Evolutionary conservation across 179 eudicot species (phyloP).

Genomic region (Drosera spatulata): DNA sequence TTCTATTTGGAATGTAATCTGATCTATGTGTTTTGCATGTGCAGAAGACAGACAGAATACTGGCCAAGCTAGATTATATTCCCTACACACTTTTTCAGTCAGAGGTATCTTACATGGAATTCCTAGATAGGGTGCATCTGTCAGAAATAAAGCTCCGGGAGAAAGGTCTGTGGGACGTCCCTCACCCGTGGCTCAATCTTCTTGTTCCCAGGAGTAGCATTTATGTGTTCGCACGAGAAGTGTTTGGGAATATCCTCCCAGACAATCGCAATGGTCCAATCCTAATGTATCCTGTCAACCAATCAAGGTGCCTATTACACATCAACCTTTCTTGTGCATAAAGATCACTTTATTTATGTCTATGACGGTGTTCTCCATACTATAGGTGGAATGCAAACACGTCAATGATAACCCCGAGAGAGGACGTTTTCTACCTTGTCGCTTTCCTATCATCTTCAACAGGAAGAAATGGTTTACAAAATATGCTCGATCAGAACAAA

Average conservation of each 20-base stretch:
- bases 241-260: constrained; percentile 59
- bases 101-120: constrained; percentile 58
- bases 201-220: constrained; percentile 67
- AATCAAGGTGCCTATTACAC: constrained; percentile 43
- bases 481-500: constrained; percentile 41
- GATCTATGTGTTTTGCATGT: not conserved
- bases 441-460: constrained; percentile 57
- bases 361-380: not conserved
- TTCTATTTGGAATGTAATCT: not conserved
- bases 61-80: constrained; percentile 59
- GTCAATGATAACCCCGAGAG: constrained; percentile 64
- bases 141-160: constrained; percentile 61
- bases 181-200: constrained; percentile 97
- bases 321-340: not conserved
- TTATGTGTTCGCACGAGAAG: constrained; percentile 50
- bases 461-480: constrained; percentile 42
- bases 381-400: constrained; percentile 76
- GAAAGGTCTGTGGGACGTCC: constrained; percentile 82
- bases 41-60: constrained; percentile 45
- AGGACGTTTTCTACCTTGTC: constrained; percentile 68
- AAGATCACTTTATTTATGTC: not conserved
- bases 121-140: constrained; percentile 75
- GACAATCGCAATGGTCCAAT: constrained; percentile 19
- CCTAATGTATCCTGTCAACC: constrained; percentile 44
- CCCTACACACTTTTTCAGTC: constrained; percentile 55